Percentiles rank a stretch among this genome's conserved stretches.
Evolutionary conservation across 2,329 filamentous ascomycete genomes (phyloP).

Genomic region (Ceratocystis papillata): DNA sequence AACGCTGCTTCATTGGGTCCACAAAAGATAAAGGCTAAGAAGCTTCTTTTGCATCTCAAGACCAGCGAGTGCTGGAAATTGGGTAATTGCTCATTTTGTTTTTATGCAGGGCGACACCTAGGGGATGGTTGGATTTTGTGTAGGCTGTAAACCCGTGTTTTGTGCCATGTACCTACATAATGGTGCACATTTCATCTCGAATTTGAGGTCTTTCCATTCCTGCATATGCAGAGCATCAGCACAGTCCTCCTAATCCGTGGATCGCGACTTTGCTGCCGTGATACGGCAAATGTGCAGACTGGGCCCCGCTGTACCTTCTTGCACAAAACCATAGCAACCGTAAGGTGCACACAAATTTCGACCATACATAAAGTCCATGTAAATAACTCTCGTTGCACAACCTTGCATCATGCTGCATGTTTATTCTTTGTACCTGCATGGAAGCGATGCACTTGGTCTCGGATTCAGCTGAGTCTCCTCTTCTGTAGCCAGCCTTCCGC

Average conservation of each 20-base stretch:
- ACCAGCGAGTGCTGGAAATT: background rate
- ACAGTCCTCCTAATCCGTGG: constrained; percentile 1
- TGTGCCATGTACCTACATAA: background rate
- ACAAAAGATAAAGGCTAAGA: background rate
- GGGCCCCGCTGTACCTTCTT: background rate
- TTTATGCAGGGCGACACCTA: background rate
- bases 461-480: background rate
- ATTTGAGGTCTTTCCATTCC: background rate
- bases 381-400: constrained; percentile 1
- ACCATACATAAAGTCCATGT: background rate
- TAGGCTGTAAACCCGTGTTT: background rate
- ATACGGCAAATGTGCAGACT: background rate
- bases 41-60: background rate
- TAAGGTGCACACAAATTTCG: background rate
- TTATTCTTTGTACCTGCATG: constrained; percentile 2
- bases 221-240: background rate
- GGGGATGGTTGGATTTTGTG: background rate
- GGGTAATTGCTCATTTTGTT: constrained; percentile 4
- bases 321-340: constrained; percentile 9
- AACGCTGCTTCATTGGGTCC: background rate
- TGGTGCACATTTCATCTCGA: background rate
- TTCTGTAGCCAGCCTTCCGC: background rate
- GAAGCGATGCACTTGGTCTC: constrained; percentile 10
- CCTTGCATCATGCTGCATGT: background rate
- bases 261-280: constrained; percentile 8